Base-by-base conservation (phyloP, 179 eudicot genomes). In the Silene vulgaris region DNA sequence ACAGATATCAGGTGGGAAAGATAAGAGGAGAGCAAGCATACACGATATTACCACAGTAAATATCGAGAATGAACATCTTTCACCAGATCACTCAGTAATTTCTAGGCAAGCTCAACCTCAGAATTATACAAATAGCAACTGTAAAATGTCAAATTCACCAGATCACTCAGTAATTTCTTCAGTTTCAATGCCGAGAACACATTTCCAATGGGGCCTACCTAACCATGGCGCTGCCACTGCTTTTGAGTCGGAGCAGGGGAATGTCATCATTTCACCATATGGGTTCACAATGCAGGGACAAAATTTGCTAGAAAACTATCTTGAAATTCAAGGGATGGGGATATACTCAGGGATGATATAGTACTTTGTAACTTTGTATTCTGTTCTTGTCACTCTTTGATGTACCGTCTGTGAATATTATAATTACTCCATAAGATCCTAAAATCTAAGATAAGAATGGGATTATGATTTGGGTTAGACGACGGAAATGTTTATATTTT, bases 31-130 rank as follows among this genome's bases (percentile, higher is more conserved):
- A 78, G 97, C 98, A 0, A 96, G 98, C 72, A 96, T 96, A 69
- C 99, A 96, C 70, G 99, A 96, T 61, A 93, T 96, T 78, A 96
- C 99, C 21, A 96, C 98, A 0, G 90, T 88, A 12, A 93, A 86
- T 68, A 88, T 96, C 60, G 96, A 93, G n/a, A 79, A 82, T 37
- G 85, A 82, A 57, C 73, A 72, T 57, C 83, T 84, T 48, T 85
- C 90, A 20, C 87, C 90, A 0, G 89, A 86, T 12, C 85, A 84
- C 3, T 75, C 85, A 4, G 68, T 79, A 16, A 69, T 82, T 67
- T 72, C 78, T 64, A 45, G 52, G 52, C 52, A 45, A 45, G 14
- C 13, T 45, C 52, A 45, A 45, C 11, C 13, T 8, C 54, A 48
- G 54, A 13, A 2, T 48, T 32, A 32, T 2, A 74, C 35, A 29